Conservation (phyloP, 108 stramenopile species). For the Cyclostephanos invisitatus region DNA sequence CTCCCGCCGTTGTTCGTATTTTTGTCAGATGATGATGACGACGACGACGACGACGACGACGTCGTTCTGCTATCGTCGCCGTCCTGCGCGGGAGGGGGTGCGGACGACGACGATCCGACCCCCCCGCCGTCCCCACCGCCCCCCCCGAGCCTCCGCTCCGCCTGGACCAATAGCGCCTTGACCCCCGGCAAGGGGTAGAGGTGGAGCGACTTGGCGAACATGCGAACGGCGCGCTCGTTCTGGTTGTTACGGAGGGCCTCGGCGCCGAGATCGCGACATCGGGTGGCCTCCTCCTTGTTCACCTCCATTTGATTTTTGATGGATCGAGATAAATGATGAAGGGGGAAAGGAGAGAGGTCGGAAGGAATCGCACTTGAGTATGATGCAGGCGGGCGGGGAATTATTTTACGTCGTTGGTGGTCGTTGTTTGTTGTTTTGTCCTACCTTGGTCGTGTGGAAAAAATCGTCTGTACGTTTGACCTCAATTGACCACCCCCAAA, state of each 20-base stretch:
- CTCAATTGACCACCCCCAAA: too few species aligned
- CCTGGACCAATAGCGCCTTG: conserved; percentile 73
- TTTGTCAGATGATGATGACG: background rate
- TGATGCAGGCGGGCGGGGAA: too few species aligned
- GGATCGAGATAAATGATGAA: too few species aligned
- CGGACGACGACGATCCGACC: background rate
- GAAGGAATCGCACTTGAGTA: too few species aligned
- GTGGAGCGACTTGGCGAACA: conserved; percentile 82
- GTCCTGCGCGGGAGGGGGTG: background rate
- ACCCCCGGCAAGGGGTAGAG: conserved; percentile 92
- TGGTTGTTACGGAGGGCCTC: conserved; percentile 66
- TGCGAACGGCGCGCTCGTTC: conserved; percentile 81
- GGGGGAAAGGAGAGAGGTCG: too few species aligned
- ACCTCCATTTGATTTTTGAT: conserved; percentile 40
- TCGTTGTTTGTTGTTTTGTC: too few species aligned
- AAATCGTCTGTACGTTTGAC: too few species aligned
- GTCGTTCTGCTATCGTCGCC: background rate
- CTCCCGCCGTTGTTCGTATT: too few species aligned
- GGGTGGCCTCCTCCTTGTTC: conserved; percentile 78
- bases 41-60: background rate
- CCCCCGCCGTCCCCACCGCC: conserved; percentile 1
- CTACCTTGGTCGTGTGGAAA: too few species aligned
- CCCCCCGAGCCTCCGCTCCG: conserved; percentile 45
- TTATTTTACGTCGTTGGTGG: too few species aligned
- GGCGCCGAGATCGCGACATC: conserved; percentile 77